These are phyloP conservation scores for Cyclanthera cordifolia DNA, from an alignment of 306 rosid genomes.

Conservation along the genomic window DNA sequence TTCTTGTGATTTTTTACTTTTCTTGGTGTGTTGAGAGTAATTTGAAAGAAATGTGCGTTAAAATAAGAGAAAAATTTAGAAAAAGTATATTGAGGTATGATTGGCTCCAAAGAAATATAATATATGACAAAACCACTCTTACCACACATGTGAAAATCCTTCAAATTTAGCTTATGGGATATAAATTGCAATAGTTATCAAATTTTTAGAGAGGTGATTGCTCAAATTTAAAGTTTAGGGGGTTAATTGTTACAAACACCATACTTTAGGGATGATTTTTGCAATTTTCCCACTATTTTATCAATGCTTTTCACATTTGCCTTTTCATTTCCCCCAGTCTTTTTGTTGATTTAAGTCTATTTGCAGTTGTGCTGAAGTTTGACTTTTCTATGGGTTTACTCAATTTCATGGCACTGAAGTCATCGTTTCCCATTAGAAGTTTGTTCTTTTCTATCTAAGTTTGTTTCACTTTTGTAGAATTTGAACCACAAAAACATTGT, in stretches of 20 bases:
- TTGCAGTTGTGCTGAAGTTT: neutral
- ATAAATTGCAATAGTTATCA: too few species aligned
- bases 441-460: neutral
- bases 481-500: constrained; percentile 98
- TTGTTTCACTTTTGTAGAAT: constrained; percentile 51
- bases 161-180: too few species aligned
- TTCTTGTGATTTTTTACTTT: neutral
- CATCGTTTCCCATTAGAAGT: neutral
- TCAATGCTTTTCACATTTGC: constrained; percentile 13
- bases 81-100: too few species aligned
- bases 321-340: neutral
- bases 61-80: too few species aligned
- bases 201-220: too few species aligned
- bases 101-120: too few species aligned
- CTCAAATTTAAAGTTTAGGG: too few species aligned
- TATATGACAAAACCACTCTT: too few species aligned
- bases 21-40: neutral
- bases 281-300: too few species aligned
- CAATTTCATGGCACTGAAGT: neutral
- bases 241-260: too few species aligned
- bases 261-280: too few species aligned
- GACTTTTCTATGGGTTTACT: neutral
- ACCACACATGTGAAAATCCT: too few species aligned
- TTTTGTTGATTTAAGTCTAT: constrained; percentile 1
- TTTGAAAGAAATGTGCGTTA: neutral